Conservation (phyloP, 331 rosid species). For the Stylosanthes scabra region DNA sequence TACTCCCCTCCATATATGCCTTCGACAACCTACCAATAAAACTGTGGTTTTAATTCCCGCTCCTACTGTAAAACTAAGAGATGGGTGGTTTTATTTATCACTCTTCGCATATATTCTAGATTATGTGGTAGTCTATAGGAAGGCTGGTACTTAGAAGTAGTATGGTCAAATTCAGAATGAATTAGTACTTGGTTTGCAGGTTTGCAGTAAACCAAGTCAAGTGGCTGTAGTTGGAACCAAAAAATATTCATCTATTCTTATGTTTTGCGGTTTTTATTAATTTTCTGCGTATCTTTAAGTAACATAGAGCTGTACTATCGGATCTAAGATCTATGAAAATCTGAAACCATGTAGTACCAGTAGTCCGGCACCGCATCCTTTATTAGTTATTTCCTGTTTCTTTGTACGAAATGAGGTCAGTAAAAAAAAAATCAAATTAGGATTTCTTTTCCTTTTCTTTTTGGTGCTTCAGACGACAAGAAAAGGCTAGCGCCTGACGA, state of each 20-base stretch:
- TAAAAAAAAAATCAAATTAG: not conserved
- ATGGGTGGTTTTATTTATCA: not conserved
- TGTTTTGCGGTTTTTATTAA: not conserved
- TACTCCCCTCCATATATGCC: no score
- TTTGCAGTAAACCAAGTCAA: no score
- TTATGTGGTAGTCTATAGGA: not conserved
- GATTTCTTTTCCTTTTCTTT: not conserved
- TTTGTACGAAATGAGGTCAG: constrained; percentile 3
- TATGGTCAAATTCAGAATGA: no score
- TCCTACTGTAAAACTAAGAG: no score
- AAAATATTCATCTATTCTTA: no score
- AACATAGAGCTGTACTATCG: not conserved
- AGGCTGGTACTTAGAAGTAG: not conserved
- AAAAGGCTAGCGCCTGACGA: no score
- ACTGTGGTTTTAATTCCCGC: no score
- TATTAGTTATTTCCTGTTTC: constrained; percentile 5
- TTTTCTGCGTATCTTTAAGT: not conserved
- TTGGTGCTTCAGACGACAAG: not conserved
- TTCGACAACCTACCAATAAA: no score
- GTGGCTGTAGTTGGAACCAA: no score
- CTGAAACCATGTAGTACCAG: no score
- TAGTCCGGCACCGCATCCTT: not conserved
- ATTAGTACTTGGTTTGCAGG: no score
- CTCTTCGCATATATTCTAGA: not conserved
- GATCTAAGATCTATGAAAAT: not conserved